Evolutionary conservation across 371 early-diverging fungal species (phyloP), one percentile per base, ranked within the genome.

Genomic region (Apophysomyces variabilis): DNA sequence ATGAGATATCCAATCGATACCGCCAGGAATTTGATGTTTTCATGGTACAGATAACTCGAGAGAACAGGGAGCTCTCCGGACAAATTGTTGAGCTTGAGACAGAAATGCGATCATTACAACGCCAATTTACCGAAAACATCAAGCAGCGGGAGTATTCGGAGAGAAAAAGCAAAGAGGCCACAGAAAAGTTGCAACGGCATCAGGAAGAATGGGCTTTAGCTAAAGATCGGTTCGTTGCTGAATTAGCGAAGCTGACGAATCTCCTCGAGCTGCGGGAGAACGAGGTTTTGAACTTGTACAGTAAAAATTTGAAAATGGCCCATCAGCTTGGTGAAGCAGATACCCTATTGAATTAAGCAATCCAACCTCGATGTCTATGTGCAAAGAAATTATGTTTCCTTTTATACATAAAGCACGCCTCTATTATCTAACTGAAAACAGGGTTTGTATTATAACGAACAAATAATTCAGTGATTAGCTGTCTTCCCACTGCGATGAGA

Each of bases 321-420:
- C 99, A 98, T 94, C 98, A 97, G 26, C 95, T 91, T 16, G 99
- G 99, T 73, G 97, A 99, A 45, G 32, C 32, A 26, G 32, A 26
- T 26, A 26, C 32, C 32, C 32, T 26, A 26, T 26, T 26, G 32
- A 26, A 26, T 26, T 26, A 26, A 26, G 32, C 32, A 26, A 26
- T 26, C 32, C 3, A 26, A 26, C 32, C 32, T 26, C 32, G 32
- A 26, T 26, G 32, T 26, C 32, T 26, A 26, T 26, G 32, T 26
- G 32, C 3, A 26, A 26, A 26, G 32, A 26, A 26, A 3, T 3
- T 26, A 26, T 1, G 32, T 26, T 26, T 26, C 3, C 32, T 26
- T 26, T 1, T 26, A 26, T 26, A 26, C 32, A 26, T 26, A 26
- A 26, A 26, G 3, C 32, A 3, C 3, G 32, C 32, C 32, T 26